Base-by-base conservation (phyloP, 495 filamentous ascomycete genomes). In the Aspergillus carlsbadensis region DNA sequence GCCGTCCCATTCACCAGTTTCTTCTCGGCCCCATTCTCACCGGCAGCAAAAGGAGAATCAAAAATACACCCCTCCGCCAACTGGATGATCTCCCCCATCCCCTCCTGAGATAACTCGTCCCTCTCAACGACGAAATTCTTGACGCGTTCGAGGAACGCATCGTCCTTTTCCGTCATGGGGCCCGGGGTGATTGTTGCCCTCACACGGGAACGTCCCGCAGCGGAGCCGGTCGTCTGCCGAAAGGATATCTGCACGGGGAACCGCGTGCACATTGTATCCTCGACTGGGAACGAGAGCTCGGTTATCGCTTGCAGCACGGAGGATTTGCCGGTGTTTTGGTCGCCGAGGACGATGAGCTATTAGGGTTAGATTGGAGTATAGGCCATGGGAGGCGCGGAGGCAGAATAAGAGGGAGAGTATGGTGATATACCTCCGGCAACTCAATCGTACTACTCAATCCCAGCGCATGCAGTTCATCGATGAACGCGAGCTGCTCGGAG, bases 401-500 rank as follows among this genome's bases (percentile, higher is more conserved):
- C n/a, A n/a, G n/a, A n/a, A n/a, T n/a, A n/a, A n/a, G n/a, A n/a
- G n/a, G 20, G 7, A 26, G 11, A 26, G 15, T 3, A 13, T 15
- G 13, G 29, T n/a, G 22, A 34, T 26, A 3, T 29, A 54, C 51
- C 51, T 54, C 51, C 1, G 51, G 51, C 3, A 54, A 24, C 13
- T 54, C 29, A 34, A 54, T 54, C 0, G 21, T 44, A 39, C 15
- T 54, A 17, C 39, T 54, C 22, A 54, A 26, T 14, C 51, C 51
- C 8, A 54, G 37, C 20, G 18, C 26, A 10, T 54, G 51, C 10
- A 54, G 39, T 39, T 54, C 51, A 8, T 54, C 51, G 21, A 54
- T 54, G 22, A 54, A 54, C 3, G 35, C 51, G 6, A 54, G 51
- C 51, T 54, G 51, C 51, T 54, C 39, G 8, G 51, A 54, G 51